phyloP scores from a whole-genome alignment of 768 basidiomycete species.

The Leccinum broughii region DNA sequence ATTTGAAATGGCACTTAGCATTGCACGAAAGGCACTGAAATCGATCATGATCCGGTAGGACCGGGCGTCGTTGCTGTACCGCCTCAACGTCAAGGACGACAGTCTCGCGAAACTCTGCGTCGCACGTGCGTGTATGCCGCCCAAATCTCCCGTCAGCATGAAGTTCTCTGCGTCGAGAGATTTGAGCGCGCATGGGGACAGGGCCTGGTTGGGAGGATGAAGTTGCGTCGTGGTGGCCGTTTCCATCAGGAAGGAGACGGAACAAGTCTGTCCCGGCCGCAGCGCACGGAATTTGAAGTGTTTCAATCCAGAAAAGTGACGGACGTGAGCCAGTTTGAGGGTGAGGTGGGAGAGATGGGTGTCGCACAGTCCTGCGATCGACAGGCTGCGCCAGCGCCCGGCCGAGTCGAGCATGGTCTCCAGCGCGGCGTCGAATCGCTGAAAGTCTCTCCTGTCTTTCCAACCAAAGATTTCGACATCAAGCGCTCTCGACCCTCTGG shows the following conservation, averaged over 20 bases:
- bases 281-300: conserved; percentile 33
- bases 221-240: conserved; percentile 5
- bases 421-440: conserved; percentile 29
- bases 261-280: conserved; percentile 31
- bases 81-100: conserved; percentile 29
- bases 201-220: neutral
- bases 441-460: conserved; percentile 34
- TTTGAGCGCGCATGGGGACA: conserved; percentile 20
- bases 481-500: conserved; percentile 26
- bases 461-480: conserved; percentile 31
- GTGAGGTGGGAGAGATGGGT: conserved; percentile 32
- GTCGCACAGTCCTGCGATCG: conserved; percentile 28
- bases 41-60: conserved; percentile 32
- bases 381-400: conserved; percentile 30
- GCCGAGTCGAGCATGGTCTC: conserved; percentile 28
- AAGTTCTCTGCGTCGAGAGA: conserved; percentile 33
- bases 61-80: conserved; percentile 29
- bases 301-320: conserved; percentile 24
- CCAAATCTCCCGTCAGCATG: conserved; percentile 21
- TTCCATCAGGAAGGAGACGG: conserved; percentile 28
- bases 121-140: conserved; percentile 15
- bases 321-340: conserved; percentile 24
- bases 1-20: conserved; percentile 25
- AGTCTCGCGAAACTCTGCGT: conserved; percentile 21
- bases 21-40: conserved; percentile 26